Evolutionary conservation across 805 yeast species (phyloP), one percentile per base, ranked within the genome.

Genomic region (Nakazawaea ambrosiae): DNA sequence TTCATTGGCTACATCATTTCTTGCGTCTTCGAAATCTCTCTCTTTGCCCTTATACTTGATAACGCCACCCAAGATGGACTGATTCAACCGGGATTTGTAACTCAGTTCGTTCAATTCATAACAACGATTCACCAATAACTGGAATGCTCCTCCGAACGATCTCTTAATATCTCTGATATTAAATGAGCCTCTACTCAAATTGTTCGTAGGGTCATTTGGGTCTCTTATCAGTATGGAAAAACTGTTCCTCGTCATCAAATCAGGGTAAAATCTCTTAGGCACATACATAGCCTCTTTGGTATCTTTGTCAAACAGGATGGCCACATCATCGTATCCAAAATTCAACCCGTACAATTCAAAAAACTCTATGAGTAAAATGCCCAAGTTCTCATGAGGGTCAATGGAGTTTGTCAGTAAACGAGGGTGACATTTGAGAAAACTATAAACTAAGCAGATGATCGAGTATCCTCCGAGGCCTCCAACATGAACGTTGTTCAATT

Each of bases 391-490:
- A 47, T 73, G 47, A 2, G 87, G 77, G 34, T 73, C 68, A 39
- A 88, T 81, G 32, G 76, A 75, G 5, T 74, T 68, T 0, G 94
- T 75, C 2, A 79, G 55, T 10, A 87, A 53, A 46, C 88, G 68
- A 12, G 96, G 96, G 55, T 90, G 97, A 44, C 83, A 62, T 47
- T 67, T 72, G 44, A 89, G 58, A 51, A 89, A 88, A 14, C 90
- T 78, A 49, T 78, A 79, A 14, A 83, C 87, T 53, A 92, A 52
- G 50, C 96, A 88, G 31, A 89, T 86, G n/a, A 86, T 84, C 6
- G 96, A 77, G 55, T 81, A 90, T 0, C 97, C 97, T 29, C 98
- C 97, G 5, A 90, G 62, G 0, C 97, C 97, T 36, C 98, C 98
- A 17, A 79, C 78, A 49, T 83, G 94, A 12, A 90, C 97, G 45